These are phyloP conservation scores for Lepidium africanum DNA, from an alignment of 345 rosid species.

Conservation along the genomic window DNA sequence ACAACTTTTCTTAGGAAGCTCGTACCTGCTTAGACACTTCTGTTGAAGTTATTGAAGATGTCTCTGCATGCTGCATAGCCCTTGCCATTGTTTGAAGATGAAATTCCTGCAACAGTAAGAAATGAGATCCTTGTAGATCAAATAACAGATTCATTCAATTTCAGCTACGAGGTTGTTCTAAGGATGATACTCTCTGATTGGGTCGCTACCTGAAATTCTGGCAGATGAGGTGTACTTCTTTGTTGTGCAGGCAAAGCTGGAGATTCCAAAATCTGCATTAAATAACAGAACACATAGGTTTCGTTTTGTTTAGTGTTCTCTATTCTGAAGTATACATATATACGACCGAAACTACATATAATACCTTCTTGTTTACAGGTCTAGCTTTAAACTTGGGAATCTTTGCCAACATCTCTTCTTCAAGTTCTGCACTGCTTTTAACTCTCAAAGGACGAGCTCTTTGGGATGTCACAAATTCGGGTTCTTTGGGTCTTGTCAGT, in stretches of 20 bases:
- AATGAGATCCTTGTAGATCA: conserved; percentile 8
- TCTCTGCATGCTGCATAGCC: conserved; percentile 71
- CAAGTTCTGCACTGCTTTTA: conserved; percentile 91
- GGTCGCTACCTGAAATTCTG: conserved; percentile 72
- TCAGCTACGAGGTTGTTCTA: background rate
- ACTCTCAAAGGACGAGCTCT: conserved; percentile 64
- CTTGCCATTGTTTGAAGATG: conserved; percentile 78
- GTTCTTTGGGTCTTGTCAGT: conserved; percentile 92
- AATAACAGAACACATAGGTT: background rate
- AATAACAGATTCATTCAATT: background rate
- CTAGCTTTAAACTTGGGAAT: conserved; percentile 97
- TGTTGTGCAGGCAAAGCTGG: conserved; percentile 51
- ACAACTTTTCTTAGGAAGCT: background rate
- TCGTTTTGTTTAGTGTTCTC: background rate
- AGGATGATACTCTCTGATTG: background rate
- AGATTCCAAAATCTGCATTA: conserved; percentile 67
- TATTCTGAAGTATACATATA: background rate
- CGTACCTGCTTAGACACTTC: conserved; percentile 62
- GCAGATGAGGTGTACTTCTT: conserved; percentile 70
- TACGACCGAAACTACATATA: background rate
- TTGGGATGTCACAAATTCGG: conserved; percentile 84
- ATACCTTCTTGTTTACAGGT: conserved; percentile 91
- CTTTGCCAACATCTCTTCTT: conserved; percentile 97
- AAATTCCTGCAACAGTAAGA: conserved; percentile 56
- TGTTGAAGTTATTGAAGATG: conserved; percentile 72